Evolutionary conservation across 1,139 yeast species (phyloP), one percentile per base, ranked within the genome.

Genomic region (Yamadazyma trypodendri): DNA sequence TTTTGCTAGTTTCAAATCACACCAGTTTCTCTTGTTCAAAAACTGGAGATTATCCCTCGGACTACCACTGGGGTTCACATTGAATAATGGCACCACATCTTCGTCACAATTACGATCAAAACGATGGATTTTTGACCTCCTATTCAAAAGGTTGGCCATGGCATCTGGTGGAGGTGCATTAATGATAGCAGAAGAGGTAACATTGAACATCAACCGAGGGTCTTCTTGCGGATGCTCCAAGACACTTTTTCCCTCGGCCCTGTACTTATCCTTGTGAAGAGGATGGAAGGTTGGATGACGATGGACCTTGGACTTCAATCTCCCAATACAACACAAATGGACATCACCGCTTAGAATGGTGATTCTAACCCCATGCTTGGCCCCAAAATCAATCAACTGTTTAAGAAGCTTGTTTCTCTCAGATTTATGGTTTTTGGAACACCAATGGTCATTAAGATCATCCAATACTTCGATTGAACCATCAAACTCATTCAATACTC

Each of bases 361-460:
- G 39, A 90, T 63, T 50, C 98, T 72, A 6, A 85, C 79, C 3
- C 83, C 81, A 47, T 75, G 60, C 21, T 62, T 50, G 27, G 84
- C 75, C 3, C 92, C 88, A 51, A 85, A 77, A 34, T 75, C 75
- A 46, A 79, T 77, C 35, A 87, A 64, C 37, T 68, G 64, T 36
- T 68, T 67, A 32, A 86, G 63, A 35, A 88, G 65, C 46, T 56
- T 56, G 58, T 87, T 87, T 43, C 96, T 73, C 60, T 87, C 96
- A 37, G 65, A 61, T 57, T 87, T 87, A 49, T 90, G 98, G 57
- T 82, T 76, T 42, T 74, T 74, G 5, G 96, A 84, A 60, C 97
- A 89, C 97, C 97, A 90, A 61, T 92, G 97, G 58, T 90, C 98
- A 55, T 89, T 84, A 56, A 92, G 72, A 57, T 90, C 97, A 55